Conservation (phyloP, 2,329 filamentous ascomycete genomes). For the Diplodia seriata region DNA sequence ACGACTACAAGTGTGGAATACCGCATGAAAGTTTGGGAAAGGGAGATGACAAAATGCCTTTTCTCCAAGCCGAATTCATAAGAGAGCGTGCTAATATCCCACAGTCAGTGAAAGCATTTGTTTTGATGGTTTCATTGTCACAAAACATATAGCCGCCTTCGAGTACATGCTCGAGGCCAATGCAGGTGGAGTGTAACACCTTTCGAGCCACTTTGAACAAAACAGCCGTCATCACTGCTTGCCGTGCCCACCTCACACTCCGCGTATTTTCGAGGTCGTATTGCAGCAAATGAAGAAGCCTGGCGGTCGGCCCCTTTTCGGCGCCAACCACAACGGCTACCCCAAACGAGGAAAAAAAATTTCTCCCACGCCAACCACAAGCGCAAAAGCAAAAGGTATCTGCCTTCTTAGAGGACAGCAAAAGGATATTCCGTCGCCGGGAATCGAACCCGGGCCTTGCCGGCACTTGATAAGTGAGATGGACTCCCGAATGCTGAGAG, state of each 20-base stretch:
- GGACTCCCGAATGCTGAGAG: conserved; percentile 8
- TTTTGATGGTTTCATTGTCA: too few relatives aligned
- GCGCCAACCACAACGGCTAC: neutral
- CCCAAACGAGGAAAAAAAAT: neutral
- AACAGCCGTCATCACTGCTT: neutral
- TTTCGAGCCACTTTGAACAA: too few relatives aligned
- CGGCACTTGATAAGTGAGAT: conserved; percentile 15
- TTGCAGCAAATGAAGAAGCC: neutral
- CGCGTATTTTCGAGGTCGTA: neutral
- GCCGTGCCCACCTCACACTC: neutral
- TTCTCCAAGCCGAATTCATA: too few relatives aligned
- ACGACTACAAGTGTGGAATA: too few relatives aligned
- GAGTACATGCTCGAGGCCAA: too few relatives aligned
- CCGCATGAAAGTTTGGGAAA: too few relatives aligned
- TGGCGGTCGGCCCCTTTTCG: neutral
- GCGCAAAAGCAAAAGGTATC: neutral
- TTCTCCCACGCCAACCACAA: neutral
- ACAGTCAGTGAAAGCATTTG: too few relatives aligned
- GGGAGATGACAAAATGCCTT: too few relatives aligned
- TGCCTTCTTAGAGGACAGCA: neutral
- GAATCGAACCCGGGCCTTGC: conserved; percentile 18
- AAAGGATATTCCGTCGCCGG: conserved; percentile 10
- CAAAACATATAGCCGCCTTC: too few relatives aligned
- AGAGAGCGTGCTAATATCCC: too few relatives aligned
- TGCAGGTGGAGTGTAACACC: too few relatives aligned